phyloP scores from a whole-genome alignment of 2,329 filamentous ascomycete species.

The Fusarium acutatum region DNA sequence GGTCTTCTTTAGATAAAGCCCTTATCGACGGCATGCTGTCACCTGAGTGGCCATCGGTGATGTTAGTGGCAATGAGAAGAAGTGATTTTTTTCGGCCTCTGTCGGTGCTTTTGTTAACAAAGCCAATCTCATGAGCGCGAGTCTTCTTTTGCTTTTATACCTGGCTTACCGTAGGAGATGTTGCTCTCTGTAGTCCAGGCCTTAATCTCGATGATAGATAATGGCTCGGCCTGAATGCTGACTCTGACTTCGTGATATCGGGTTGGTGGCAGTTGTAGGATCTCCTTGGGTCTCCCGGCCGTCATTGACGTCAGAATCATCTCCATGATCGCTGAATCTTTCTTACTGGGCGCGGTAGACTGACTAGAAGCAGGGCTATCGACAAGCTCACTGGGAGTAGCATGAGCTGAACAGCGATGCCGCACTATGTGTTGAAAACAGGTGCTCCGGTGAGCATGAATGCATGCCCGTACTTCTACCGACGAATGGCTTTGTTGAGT shows the following conservation, averaged over 20 bases:
- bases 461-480: background rate
- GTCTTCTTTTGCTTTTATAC: background rate
- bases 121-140: background rate
- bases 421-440: background rate
- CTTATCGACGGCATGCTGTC: background rate
- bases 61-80: background rate
- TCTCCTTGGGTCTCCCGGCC: background rate
- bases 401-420: background rate
- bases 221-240: background rate
- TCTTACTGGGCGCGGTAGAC: background rate
- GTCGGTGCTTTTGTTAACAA: background rate
- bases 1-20: background rate
- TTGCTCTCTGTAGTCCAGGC: background rate
- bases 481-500: background rate
- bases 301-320: background rate
- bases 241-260: background rate
- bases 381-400: background rate
- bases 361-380: background rate
- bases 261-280: background rate
- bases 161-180: background rate
- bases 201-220: background rate
- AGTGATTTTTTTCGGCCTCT: background rate
- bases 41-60: background rate
- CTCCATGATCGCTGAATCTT: background rate
- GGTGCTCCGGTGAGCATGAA: background rate